Evolutionary conservation across 1,284 basidiomycete genomes (phyloP).

Genomic region (Hortiboletus rubellus): DNA sequence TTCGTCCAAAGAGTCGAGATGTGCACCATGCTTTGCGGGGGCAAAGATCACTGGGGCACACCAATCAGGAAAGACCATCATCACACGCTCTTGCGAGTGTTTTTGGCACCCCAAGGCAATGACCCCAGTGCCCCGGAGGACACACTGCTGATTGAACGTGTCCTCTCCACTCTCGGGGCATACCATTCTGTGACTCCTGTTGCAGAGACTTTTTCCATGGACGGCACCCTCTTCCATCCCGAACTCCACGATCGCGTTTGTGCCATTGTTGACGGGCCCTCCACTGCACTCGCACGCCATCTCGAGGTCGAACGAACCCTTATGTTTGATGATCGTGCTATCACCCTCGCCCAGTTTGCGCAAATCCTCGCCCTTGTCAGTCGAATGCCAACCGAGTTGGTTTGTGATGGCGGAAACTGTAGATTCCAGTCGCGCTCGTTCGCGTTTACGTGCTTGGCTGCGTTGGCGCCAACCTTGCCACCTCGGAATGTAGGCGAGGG

Average conservation of each 20-base stretch:
- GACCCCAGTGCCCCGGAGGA: background rate
- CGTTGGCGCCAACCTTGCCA: constrained; percentile 12
- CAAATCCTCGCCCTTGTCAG: constrained; percentile 15
- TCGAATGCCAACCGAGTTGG: background rate
- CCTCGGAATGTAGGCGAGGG: background rate
- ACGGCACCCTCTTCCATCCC: constrained; percentile 11
- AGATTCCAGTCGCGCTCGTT: constrained; percentile 18
- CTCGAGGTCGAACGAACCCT: constrained; percentile 15
- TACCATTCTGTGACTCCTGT: constrained; percentile 12
- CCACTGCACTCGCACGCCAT: background rate
- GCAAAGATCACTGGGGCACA: background rate
- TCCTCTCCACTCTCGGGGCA: constrained; percentile 3
- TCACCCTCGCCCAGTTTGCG: constrained; percentile 10
- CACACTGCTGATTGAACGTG: constrained; percentile 17
- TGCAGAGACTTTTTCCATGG: background rate
- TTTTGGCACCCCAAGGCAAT: background rate
- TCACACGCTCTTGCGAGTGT: constrained; percentile 14
- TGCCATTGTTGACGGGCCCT: background rate
- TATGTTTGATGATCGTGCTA: background rate
- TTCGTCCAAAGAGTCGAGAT: constrained; percentile 14
- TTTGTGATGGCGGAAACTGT: constrained; percentile 12
- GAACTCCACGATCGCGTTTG: constrained; percentile 12
- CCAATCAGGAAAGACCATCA: background rate
- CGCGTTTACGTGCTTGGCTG: constrained; percentile 14
- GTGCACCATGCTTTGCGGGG: constrained; percentile 2